Evolutionary conservation across 345 rosid species (phyloP), one percentile per base, ranked within the genome.

Genomic region (Gossypium australe): DNA sequence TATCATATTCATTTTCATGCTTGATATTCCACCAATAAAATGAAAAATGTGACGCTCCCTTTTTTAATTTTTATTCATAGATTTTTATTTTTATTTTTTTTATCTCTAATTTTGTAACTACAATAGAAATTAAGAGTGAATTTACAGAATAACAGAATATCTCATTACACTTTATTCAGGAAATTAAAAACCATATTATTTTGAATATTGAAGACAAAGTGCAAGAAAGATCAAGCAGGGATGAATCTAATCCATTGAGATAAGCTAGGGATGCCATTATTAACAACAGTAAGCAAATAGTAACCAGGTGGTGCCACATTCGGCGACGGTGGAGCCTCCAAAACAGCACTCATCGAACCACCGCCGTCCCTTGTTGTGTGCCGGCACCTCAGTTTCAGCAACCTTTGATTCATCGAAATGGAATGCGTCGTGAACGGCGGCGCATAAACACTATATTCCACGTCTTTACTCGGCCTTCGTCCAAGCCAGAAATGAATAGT

Each of bases 341-440:
- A 73, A 34, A 60, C 64, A n/a, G 75, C 80, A 10, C 52, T 76
- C 45, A 70, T 38, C 77, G 63, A 67, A 11, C 82, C 85, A 71
- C 44, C 74, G 0, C 12, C 49, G 13, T 49, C 48, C 76, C 51
- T 76, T 29, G 24, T 70, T 69, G 65, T 51, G 9, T 53, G 71
- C 55, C 25, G 75, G 56, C 80, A 53, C 45, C 67, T 73, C 64
- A 87, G 75, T 51, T 71, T 79, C n/a, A 87, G 85, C 84, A 89
- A 67, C 77, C 93, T 84, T 76, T 86, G 87, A 24, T 86, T 86
- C 80, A 86, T 87, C 0, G 87, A 81, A 47, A 79, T 57, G 2
- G 88, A 85, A 72, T 89, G 91, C 1, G 87, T 84, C 9, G 85
- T 75, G 22, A 89, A 89, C 4, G 89, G 86, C 0, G 89, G 86